phyloP scores from a whole-genome alignment of 192 early-diverging fungal genomes.

The Rhizoclosmatium sp. region DNA sequence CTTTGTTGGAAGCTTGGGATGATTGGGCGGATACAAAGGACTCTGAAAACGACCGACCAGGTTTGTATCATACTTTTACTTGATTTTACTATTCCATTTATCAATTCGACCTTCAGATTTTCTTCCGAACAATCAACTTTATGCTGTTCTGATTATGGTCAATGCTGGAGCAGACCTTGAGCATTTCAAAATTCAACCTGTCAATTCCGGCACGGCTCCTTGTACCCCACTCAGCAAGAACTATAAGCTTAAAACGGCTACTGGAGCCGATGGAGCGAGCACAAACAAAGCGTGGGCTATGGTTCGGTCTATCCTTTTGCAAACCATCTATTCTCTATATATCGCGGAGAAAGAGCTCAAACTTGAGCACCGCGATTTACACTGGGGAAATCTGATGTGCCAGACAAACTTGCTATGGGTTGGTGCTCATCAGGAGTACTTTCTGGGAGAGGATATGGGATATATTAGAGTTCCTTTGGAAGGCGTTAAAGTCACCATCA shows the following conservation, averaged over 20 bases:
- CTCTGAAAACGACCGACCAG: constrained; percentile 78
- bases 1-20: constrained; percentile 78
- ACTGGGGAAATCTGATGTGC: constrained; percentile 62
- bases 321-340: constrained; percentile 64
- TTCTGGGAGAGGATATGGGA: constrained; percentile 2
- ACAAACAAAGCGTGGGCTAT: constrained; percentile 64
- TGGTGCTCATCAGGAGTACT: background rate
- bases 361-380: constrained; percentile 64
- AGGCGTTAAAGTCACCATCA: constrained; percentile 49
- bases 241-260: background rate
- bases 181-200: constrained; percentile 45
- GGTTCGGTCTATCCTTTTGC: constrained; percentile 71
- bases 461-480: constrained; percentile 20
- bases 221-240: constrained; percentile 14
- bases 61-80: constrained; percentile 25
- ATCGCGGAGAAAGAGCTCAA: constrained; percentile 44
- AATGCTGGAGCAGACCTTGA: constrained; percentile 81
- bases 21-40: constrained; percentile 64
- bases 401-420: background rate
- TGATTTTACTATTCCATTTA: background rate
- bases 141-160: constrained; percentile 74
- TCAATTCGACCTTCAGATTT: constrained; percentile 54
- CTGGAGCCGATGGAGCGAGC: no score
- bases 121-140: constrained; percentile 72
- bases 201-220: background rate